These are phyloP conservation scores for Paraphoma chrysanthemicola DNA, from an alignment of 2,329 filamentous ascomycete genomes.

Conservation along the genomic window DNA sequence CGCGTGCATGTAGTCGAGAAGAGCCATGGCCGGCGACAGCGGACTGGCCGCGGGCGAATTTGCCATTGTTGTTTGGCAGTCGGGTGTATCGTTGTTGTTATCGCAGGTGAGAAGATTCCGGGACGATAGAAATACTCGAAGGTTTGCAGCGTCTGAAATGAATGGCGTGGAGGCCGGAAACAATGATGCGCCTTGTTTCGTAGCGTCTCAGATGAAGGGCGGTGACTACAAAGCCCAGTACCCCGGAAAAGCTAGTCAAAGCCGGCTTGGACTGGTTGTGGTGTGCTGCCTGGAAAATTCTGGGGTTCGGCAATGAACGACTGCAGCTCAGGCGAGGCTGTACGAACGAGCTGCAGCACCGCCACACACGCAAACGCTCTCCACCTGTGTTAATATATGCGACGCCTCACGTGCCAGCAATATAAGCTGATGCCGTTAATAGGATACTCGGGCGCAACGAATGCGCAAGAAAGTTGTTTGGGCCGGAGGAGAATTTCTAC, in stretches of 20 bases:
- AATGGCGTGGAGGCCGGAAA: neutral
- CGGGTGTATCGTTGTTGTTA: neutral
- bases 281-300: slow-evolving; percentile 4
- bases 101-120: neutral
- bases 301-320: slow-evolving; percentile 6
- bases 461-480: too few relatives aligned
- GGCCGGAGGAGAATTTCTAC: neutral
- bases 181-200: neutral
- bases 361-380: slow-evolving; percentile 11
- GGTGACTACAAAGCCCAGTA: slow-evolving; percentile 1
- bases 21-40: slow-evolving; percentile 30
- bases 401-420: neutral
- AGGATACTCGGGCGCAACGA: too few relatives aligned
- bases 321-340: slow-evolving; percentile 10
- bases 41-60: slow-evolving; percentile 8
- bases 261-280: neutral
- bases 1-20: slow-evolving; percentile 44
- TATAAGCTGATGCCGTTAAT: too few relatives aligned
- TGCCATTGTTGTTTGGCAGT: slow-evolving; percentile 16
- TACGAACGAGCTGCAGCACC: slow-evolving; percentile 16
- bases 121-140: neutral
- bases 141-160: neutral
- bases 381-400: slow-evolving; percentile 1
- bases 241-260: neutral
- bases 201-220: neutral